Evolutionary conservation across 352 stramenopile species (phyloP).

Genomic region (Globisporangium solare): DNA sequence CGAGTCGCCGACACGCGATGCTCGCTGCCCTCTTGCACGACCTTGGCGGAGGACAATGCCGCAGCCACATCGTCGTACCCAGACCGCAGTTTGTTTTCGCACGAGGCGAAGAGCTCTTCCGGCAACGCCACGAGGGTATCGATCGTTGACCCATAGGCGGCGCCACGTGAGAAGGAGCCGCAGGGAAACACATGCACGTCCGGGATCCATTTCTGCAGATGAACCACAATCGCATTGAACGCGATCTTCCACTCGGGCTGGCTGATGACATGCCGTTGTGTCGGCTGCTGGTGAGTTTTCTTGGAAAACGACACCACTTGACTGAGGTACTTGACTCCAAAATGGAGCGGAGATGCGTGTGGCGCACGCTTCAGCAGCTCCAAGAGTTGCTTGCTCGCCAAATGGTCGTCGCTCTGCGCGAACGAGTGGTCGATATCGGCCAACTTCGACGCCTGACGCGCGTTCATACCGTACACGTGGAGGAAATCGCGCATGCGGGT

Average conservation of each 20-base stretch:
- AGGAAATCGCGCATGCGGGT: constrained; percentile 24
- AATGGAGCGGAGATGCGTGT: constrained; percentile 22
- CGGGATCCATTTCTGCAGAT: constrained; percentile 50
- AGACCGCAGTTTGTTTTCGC: background rate
- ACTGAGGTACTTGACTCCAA: constrained; percentile 35
- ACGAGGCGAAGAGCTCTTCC: background rate
- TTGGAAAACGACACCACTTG: background rate
- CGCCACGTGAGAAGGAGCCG: constrained; percentile 64
- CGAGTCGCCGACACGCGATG: constrained; percentile 32
- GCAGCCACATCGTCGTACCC: constrained; percentile 32
- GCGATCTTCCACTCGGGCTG: constrained; percentile 62
- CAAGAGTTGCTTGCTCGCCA: constrained; percentile 24
- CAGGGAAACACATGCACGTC: constrained; percentile 60
- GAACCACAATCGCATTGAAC: constrained; percentile 55
- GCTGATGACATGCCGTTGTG: constrained; percentile 35
- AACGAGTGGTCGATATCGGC: constrained; percentile 16
- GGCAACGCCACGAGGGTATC: constrained; percentile 56
- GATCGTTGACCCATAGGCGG: constrained; percentile 64
- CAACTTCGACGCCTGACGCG: constrained; percentile 27
- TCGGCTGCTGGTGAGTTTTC: constrained; percentile 7
- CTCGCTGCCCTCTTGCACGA: constrained; percentile 25
- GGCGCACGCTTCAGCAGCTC: constrained; percentile 18
- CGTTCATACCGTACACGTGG: constrained; percentile 55
- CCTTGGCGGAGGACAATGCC: constrained; percentile 32
- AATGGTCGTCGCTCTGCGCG: constrained; percentile 5